These are phyloP conservation scores for Ceratocystis papillata DNA, from an alignment of 2,329 filamentous ascomycete species.

Conservation along the genomic window DNA sequence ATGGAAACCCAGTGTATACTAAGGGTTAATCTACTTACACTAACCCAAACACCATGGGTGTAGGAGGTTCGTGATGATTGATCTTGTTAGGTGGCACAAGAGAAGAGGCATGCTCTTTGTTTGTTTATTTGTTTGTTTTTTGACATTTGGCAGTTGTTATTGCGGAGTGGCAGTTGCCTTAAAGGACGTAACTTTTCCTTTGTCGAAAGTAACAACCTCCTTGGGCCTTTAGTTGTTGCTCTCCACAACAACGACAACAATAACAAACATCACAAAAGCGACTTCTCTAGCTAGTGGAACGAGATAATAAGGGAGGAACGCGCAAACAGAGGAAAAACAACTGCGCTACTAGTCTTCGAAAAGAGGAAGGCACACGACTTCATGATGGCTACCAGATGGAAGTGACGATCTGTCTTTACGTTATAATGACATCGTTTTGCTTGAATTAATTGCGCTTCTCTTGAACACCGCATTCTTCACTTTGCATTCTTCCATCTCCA, in stretches of 20 bases:
- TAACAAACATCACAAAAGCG: background rate
- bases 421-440: background rate
- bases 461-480: background rate
- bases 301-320: background rate
- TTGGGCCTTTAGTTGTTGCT: background rate
- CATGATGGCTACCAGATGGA: background rate
- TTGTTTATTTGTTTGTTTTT: background rate
- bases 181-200: too few relatives aligned
- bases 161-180: too few relatives aligned
- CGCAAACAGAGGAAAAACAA: background rate
- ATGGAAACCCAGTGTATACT: background rate
- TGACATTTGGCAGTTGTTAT: background rate
- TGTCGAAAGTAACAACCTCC: background rate
- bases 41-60: background rate
- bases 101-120: background rate
- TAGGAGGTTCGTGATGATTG: background rate
- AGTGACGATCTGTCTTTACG: background rate
- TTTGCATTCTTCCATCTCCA: background rate
- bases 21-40: background rate
- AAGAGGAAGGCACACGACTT: constrained; percentile 3
- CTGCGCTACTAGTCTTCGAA: background rate
- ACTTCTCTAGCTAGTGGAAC: background rate
- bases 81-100: background rate
- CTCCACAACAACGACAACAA: constrained; percentile 1
- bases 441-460: background rate